Percentiles rank a stretch among this genome's conserved stretches.
Conservation (phyloP, 208 protist species). For the Leishmania turanica region DNA sequence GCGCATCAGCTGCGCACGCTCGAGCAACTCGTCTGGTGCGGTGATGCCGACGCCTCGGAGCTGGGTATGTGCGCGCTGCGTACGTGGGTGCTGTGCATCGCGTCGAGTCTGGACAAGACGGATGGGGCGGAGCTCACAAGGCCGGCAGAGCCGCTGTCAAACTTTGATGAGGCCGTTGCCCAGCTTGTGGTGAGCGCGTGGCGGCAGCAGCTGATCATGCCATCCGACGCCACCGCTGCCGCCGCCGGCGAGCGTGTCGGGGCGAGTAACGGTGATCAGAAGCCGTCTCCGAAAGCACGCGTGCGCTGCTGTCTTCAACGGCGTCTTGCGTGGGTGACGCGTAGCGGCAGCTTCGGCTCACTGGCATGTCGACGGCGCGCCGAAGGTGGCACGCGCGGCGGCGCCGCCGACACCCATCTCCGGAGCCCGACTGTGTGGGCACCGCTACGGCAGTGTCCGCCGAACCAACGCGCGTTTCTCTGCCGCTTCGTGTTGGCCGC, state of each 20-base stretch:
- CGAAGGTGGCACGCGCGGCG: not conserved
- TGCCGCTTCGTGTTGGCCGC: constrained; percentile 50
- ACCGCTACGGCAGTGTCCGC: constrained; percentile 26
- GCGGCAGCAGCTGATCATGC: not conserved
- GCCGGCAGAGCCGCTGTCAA: not conserved
- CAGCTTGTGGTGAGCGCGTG: constrained; percentile 2
- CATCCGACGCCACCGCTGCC: not conserved
- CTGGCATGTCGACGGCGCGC: not conserved
- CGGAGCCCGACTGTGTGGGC: constrained; percentile 33
- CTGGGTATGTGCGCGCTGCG: constrained; percentile 19
- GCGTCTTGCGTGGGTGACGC: constrained; percentile 3
- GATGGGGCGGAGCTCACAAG: not conserved
- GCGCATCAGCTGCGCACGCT: constrained; percentile 21
- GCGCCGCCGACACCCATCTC: constrained; percentile 1
- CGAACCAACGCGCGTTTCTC: constrained; percentile 49
- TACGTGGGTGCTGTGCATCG: constrained; percentile 14
- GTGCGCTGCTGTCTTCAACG: not conserved
- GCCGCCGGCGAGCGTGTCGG: not conserved
- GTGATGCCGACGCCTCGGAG: constrained; percentile 12
- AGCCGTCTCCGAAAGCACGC: not conserved
- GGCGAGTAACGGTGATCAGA: not conserved
- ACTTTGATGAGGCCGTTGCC: not conserved
- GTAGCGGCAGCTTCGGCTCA: not conserved
- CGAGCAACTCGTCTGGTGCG: constrained; percentile 9
- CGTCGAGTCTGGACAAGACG: not conserved